Evolutionary conservation across 106 monocot species (phyloP).

Genomic region (Iris macrosiphon): DNA sequence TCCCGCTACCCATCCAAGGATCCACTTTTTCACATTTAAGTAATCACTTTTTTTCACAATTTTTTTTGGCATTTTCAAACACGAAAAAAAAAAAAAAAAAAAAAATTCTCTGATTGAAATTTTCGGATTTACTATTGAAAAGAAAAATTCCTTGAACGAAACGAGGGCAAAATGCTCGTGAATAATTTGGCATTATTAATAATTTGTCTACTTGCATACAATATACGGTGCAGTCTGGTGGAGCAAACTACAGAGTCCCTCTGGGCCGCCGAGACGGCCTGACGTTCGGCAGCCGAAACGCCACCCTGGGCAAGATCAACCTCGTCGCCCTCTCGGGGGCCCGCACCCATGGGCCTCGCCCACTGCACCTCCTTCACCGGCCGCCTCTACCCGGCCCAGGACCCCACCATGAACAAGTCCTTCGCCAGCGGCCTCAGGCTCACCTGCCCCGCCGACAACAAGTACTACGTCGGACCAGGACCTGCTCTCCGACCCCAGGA

Average conservation of each 20-base stretch:
- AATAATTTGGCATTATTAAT: too few species aligned
- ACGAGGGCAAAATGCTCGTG: too few species aligned
- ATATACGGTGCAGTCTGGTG: constrained; percentile 35
- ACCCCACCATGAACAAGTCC: constrained; percentile 23
- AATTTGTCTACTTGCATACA: too few species aligned
- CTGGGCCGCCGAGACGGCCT: constrained; percentile 45
- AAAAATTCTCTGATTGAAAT: too few species aligned
- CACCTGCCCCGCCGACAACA: constrained; percentile 18
- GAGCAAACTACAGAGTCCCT: constrained; percentile 31
- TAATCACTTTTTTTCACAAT: too few species aligned
- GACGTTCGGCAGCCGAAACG: constrained; percentile 23
- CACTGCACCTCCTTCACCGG: constrained; percentile 48
- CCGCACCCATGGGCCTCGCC: constrained; percentile 47
- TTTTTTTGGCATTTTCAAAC: too few species aligned
- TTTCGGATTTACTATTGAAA: too few species aligned
- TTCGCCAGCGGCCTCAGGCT: constrained; percentile 11
- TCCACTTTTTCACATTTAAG: too few species aligned
- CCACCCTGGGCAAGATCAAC: constrained; percentile 26
- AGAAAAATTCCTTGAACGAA: too few species aligned
- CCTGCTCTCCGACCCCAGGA: constrained; percentile 29
- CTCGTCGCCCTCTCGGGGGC: constrained; percentile 61
- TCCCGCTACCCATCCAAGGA: too few species aligned
- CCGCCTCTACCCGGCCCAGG: constrained; percentile 22
- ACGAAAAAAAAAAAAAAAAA: too few species aligned
- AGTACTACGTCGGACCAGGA: constrained; percentile 60